phyloP scores from a whole-genome alignment of 306 rosid genomes.

The Trifolium repens region DNA sequence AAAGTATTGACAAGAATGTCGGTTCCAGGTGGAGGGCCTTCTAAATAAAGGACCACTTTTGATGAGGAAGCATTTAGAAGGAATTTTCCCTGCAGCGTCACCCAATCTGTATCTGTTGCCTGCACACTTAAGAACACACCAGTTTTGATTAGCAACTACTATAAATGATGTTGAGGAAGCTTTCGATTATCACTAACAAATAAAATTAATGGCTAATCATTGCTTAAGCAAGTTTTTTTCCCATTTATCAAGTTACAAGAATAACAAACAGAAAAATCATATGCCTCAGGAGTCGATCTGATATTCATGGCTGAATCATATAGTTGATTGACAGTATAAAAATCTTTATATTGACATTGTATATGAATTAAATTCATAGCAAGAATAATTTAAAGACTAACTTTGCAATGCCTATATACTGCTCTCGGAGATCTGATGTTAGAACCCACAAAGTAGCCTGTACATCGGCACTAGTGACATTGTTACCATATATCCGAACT shows the following conservation, averaged over 20 bases:
- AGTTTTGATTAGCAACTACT: constrained; percentile 42
- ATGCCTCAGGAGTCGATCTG: background rate
- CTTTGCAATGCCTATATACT: constrained; percentile 91
- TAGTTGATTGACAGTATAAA: background rate
- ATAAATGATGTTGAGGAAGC: constrained; percentile 30
- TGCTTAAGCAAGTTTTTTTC: constrained; percentile 17
- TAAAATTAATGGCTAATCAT: constrained; percentile 3
- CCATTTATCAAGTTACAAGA: constrained; percentile 34
- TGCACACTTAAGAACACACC: constrained; percentile 68
- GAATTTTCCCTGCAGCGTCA: constrained; percentile 82
- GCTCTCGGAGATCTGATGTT: constrained; percentile 79
- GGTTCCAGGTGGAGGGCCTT: constrained; percentile 88
- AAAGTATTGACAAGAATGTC: constrained; percentile 88
- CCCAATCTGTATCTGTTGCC: constrained; percentile 97
- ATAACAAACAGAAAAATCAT: constrained; percentile 20
- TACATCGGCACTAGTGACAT: constrained; percentile 72
- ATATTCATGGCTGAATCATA: background rate
- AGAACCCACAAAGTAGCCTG: constrained; percentile 92
- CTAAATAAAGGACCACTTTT: constrained; percentile 80
- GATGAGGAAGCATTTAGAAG: constrained; percentile 86
- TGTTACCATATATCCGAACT: constrained; percentile 82
- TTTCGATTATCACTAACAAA: constrained; percentile 9
- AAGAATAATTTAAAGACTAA: constrained; percentile 46
- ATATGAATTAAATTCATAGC: background rate
- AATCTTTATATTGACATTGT: background rate